phyloP scores from a whole-genome alignment of 441 rosid genomes.

The Capsella rubella region DNA sequence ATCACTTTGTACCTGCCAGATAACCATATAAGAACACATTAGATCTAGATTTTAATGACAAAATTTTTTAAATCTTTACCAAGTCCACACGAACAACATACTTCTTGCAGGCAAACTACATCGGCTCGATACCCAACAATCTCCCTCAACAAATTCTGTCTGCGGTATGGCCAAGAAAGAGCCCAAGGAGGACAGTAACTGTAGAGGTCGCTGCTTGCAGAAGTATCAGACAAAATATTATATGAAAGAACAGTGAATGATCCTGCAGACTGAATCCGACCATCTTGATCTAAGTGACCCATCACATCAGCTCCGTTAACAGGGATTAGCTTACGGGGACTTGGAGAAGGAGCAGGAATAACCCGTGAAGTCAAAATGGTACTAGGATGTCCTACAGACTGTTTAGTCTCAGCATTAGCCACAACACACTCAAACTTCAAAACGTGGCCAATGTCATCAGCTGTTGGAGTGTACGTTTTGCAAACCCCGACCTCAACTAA shows the following conservation, averaged over 20 bases:
- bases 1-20: conserved; percentile 92
- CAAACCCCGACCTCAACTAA: conserved; percentile 90
- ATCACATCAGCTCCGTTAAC: conserved; percentile 77
- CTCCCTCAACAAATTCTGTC: conserved; percentile 93
- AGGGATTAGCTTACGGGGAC: conserved; percentile 87
- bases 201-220: conserved; percentile 79
- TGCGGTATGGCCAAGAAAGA: conserved; percentile 98
- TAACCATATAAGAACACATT: conserved; percentile 14
- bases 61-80: background rate
- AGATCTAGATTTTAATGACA: background rate
- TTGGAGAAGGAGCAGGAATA: conserved; percentile 98
- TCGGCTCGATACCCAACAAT: conserved; percentile 98
- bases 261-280: conserved; percentile 76
- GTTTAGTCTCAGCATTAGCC: conserved; percentile 80
- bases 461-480: conserved; percentile 94
- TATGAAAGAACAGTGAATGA: conserved; percentile 94
- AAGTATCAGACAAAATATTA: conserved; percentile 90
- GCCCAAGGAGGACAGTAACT: conserved; percentile 99
- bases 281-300: conserved; percentile 83
- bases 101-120: conserved; percentile 98
- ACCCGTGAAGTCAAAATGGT: conserved; percentile 91
- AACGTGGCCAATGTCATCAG: conserved; percentile 93
- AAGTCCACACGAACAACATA: conserved; percentile 41
- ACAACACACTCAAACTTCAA: conserved; percentile 97
- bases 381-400: conserved; percentile 71